Evolutionary conservation across 148 eudicot species (phyloP).

Genomic region (Fagopyrum esculentum): DNA sequence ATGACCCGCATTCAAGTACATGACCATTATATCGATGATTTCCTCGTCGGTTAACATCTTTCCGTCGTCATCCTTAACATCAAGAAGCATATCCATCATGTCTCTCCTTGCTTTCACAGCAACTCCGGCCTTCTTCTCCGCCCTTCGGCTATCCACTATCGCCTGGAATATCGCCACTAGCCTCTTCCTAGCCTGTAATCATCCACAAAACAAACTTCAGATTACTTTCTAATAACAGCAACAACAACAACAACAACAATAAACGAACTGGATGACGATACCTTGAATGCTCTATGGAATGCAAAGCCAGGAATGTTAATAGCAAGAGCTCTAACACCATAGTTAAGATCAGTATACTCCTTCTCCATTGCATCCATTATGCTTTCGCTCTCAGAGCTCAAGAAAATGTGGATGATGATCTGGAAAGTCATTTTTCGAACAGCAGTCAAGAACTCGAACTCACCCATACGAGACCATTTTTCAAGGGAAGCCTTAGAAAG

Average conservation of each 20-base stretch:
- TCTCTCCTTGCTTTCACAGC: constrained; percentile 19
- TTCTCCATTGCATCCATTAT: constrained; percentile 37
- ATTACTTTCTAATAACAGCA: background rate
- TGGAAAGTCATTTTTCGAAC: constrained; percentile 62
- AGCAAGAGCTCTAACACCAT: constrained; percentile 45
- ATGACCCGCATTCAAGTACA: constrained; percentile 43
- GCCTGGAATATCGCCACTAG: constrained; percentile 28
- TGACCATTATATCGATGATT: constrained; percentile 33
- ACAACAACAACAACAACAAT: background rate
- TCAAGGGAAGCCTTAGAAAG: constrained; percentile 40
- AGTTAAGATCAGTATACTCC: constrained; percentile 32
- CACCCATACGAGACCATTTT: constrained; percentile 66
- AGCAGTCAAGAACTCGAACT: constrained; percentile 64
- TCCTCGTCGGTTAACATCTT: constrained; percentile 37
- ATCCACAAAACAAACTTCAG: background rate
- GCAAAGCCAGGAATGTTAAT: constrained; percentile 49
- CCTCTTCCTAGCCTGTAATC: constrained; percentile 31
- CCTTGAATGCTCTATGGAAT: constrained; percentile 40
- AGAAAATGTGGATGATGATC: constrained; percentile 69
- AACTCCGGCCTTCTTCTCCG: constrained; percentile 17
- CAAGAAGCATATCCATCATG: constrained; percentile 42
- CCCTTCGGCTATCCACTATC: constrained; percentile 15
- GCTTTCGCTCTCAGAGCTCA: constrained; percentile 63
- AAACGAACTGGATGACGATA: background rate
- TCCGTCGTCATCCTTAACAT: constrained; percentile 32